A percentile compares a stretch with the other conserved stretches of the same genome.
Conservation (phyloP, 306 rosid species). For the Citrullus amarus region DNA sequence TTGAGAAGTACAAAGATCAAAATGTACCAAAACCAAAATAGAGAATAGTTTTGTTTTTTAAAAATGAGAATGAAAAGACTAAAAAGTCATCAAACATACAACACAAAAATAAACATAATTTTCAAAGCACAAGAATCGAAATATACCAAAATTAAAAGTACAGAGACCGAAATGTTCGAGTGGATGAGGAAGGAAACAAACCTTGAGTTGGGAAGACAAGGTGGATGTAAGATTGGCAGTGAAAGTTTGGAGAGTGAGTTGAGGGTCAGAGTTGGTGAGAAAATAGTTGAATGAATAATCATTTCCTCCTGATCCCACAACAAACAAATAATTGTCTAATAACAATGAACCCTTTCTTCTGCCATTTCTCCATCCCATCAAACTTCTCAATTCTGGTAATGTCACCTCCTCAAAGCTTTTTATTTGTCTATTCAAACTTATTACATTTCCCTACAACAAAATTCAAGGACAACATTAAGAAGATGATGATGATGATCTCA, state of each 20-base stretch:
- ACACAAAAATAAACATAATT: too few relatives aligned
- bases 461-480: neutral
- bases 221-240: constrained; percentile 23
- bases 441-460: constrained; percentile 25
- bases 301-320: constrained; percentile 37
- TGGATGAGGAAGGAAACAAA: neutral
- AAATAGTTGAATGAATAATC: constrained; percentile 36
- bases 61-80: too few relatives aligned
- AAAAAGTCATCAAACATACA: too few relatives aligned
- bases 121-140: too few relatives aligned
- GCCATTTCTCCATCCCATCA: neutral
- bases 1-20: too few relatives aligned
- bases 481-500: too few relatives aligned
- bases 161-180: too few relatives aligned
- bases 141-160: too few relatives aligned
- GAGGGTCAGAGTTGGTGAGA: constrained; percentile 9
- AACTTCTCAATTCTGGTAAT: constrained; percentile 21
- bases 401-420: constrained; percentile 29
- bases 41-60: too few relatives aligned
- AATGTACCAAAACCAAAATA: too few relatives aligned
- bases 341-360: neutral
- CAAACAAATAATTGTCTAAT: constrained; percentile 26
- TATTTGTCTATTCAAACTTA: constrained; percentile 23
- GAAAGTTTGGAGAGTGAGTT: constrained; percentile 17
- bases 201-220: constrained; percentile 23